Percentiles rank a stretch among this genome's conserved stretches.
Evolutionary conservation across 2,329 filamentous ascomycete genomes (phyloP).

Genomic region (Clonostachys solani): DNA sequence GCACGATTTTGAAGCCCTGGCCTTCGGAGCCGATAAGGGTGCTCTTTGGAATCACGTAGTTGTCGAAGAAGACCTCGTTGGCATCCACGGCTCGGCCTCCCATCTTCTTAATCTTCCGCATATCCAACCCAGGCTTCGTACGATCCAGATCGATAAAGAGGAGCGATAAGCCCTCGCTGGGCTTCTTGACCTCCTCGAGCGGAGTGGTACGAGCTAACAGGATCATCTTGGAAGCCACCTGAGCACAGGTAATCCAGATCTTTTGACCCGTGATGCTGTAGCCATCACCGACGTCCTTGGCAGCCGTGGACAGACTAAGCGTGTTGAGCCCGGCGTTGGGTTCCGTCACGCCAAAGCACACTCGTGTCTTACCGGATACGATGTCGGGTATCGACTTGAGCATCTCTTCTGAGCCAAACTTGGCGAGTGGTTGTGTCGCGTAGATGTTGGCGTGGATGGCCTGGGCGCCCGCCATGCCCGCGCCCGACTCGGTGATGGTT

Average conservation of each 20-base stretch:
- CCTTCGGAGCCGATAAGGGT: constrained; percentile 68
- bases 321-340: constrained; percentile 79
- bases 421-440: constrained; percentile 70
- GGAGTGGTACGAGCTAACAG: constrained; percentile 74
- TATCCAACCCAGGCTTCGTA: constrained; percentile 51
- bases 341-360: constrained; percentile 83
- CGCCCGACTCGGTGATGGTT: constrained; percentile 72
- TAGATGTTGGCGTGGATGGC: constrained; percentile 66
- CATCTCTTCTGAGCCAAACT: constrained; percentile 66
- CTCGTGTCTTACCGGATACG: constrained; percentile 66
- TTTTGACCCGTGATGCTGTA: constrained; percentile 76
- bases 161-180: constrained; percentile 71
- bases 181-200: constrained; percentile 60
- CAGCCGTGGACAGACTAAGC: constrained; percentile 62
- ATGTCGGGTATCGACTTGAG: constrained; percentile 64
- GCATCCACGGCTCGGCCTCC: constrained; percentile 78
- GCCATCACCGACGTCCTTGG: constrained; percentile 46
- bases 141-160: constrained; percentile 78
- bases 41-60: constrained; percentile 62
- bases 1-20: constrained; percentile 73
- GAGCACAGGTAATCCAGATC: constrained; percentile 85
- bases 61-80: constrained; percentile 85
- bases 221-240: constrained; percentile 81
- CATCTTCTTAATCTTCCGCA: constrained; percentile 80
- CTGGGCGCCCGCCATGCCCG: constrained; percentile 70